Conservation (phyloP, 768 basidiomycete species). For the Podaxis sp. region DNA sequence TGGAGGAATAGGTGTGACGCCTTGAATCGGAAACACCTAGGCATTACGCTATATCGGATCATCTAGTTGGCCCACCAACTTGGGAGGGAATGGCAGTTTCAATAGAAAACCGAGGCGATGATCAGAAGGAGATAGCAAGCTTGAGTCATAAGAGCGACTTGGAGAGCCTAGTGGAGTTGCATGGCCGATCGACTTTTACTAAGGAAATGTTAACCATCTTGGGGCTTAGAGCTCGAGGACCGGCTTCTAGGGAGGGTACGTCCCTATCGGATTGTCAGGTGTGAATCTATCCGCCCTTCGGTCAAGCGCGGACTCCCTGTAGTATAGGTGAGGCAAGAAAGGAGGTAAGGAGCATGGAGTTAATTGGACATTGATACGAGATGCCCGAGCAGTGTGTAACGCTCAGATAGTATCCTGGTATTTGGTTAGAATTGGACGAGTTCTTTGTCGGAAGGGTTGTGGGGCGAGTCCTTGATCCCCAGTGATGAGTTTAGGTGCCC, state of each 20-base stretch:
- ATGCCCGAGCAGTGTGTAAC: background rate
- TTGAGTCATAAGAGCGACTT: background rate
- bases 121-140: background rate
- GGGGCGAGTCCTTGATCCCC: background rate
- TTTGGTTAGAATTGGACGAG: background rate
- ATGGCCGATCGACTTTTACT: constrained; percentile 3
- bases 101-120: constrained; percentile 11
- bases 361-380: constrained; percentile 2
- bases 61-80: background rate
- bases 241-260: constrained; percentile 9
- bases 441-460: background rate
- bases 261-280: constrained; percentile 5
- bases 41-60: constrained; percentile 4
- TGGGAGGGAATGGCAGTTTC: background rate
- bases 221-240: background rate
- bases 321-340: background rate
- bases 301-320: background rate
- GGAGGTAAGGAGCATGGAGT: background rate
- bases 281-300: constrained; percentile 5
- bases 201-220: constrained; percentile 10
- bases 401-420: background rate
- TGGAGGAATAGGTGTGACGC: background rate
- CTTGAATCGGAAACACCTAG: background rate
- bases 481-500: background rate
- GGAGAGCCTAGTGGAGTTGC: constrained; percentile 11